phyloP scores from a whole-genome alignment of 2,329 filamentous ascomycete species.

The Mariannaea elegans region DNA sequence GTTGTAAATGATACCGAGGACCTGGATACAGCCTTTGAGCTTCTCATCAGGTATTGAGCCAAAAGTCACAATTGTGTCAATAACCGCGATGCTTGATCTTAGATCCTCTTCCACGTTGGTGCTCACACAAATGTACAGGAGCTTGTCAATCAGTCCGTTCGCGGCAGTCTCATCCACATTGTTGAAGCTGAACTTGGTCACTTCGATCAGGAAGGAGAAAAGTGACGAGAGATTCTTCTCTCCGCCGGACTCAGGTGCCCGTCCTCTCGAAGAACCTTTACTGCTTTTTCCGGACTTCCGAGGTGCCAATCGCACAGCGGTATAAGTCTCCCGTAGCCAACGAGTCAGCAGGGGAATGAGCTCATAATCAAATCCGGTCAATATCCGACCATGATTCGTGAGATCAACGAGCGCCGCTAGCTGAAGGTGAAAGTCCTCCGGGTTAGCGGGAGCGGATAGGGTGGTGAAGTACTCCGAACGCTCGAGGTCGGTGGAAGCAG shows the following conservation, averaged over 20 bases:
- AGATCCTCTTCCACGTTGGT: constrained; percentile 73
- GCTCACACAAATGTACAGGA: constrained; percentile 73
- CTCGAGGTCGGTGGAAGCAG: constrained; percentile 71
- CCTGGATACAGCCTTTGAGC: constrained; percentile 72
- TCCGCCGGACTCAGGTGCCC: constrained; percentile 55
- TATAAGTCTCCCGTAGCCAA: constrained; percentile 68
- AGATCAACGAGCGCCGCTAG: constrained; percentile 70
- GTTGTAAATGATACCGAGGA: constrained; percentile 77
- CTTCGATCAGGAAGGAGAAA: constrained; percentile 71
- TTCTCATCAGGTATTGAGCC: constrained; percentile 71
- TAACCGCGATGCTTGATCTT: constrained; percentile 70
- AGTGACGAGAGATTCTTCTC: constrained; percentile 70
- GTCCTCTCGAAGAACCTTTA: constrained; percentile 49
- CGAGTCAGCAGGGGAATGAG: constrained; percentile 68
- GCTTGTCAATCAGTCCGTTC: constrained; percentile 66
- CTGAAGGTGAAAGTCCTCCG: constrained; percentile 73
- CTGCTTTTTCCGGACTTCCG: constrained; percentile 52
- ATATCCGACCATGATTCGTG: constrained; percentile 67
- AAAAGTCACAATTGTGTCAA: constrained; percentile 77
- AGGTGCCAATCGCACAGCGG: constrained; percentile 60
- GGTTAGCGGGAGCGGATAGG: constrained; percentile 62
- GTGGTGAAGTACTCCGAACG: constrained; percentile 72
- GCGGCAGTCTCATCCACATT: constrained; percentile 71
- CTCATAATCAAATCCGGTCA: constrained; percentile 74
- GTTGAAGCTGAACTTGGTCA: constrained; percentile 81